Evolutionary conservation across 176 grass and related monocot genomes (phyloP), one percentile per base, ranked within the genome.

Genomic region (Miscanthus lutarioriparius): DNA sequence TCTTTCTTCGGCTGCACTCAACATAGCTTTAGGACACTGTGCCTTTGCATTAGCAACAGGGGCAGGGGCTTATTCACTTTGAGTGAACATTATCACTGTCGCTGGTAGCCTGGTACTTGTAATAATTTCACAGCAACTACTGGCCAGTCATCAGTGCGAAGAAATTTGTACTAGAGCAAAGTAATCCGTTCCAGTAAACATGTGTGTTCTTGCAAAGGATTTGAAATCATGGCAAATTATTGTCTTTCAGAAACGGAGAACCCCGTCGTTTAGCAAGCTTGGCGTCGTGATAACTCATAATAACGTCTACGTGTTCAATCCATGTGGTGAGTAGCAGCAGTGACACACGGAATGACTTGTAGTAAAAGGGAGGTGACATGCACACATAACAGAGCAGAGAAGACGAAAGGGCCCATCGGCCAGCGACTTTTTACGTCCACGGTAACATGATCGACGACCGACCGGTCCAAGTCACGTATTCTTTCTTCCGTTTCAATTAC

Each of bases 291-390:
- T 27, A 47, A 6, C 30, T 62, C 32, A 67, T 65, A 43, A 67
- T 35, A 47, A n/a, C 20, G 19, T 80, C 15, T 49, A 47, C 76
- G 70, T 84, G 87, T 2, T 74, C 27, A 6, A n/a, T 70, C 71
- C 3, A 44, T 67, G 20, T 15, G 28, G 30, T 12, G n/a, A 72
- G 40, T 48, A 53, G 22, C 32, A 59, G 38, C 13, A 16, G 37
- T 33, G 45, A 28, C 68, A 74, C 45, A 7, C n/a, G 5, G 87
- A 76, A 80, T 76, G 83, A 72, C 65, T 65, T 72, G 56, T 39
- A n/a, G 79, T 58, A 74, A 79, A 26, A 5, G 4, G 11, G 44
- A 33, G 23, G 6, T 5, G 72, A 30, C 39, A 8, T 13, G 51
- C 37, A 11, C 23, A 45, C 70, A 58, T 25, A 61, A 11, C 56